These are phyloP conservation scores for Coemansia erecta DNA, from an alignment of 192 early-diverging fungal genomes.

Conservation along the genomic window DNA sequence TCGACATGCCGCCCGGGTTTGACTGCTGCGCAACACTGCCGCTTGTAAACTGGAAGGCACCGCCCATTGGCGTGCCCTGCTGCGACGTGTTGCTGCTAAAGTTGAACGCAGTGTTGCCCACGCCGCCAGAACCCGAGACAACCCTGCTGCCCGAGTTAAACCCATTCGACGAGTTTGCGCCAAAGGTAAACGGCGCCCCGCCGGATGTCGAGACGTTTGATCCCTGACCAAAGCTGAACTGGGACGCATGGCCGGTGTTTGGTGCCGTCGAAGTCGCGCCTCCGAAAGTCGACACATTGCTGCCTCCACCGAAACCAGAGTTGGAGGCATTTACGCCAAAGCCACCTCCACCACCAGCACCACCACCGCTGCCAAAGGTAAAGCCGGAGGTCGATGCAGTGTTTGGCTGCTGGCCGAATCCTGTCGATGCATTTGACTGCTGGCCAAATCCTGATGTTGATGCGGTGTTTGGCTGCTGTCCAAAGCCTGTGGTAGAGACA, in stretches of 20 bases:
- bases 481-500: conserved; percentile 4
- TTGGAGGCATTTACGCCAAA: conserved; percentile 19
- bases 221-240: conserved; percentile 35
- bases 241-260: conserved; percentile 9
- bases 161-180: background rate
- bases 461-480: background rate
- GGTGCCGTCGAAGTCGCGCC: conserved; percentile 5
- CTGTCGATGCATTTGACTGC: background rate
- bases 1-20: conserved; percentile 33
- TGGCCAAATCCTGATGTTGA: background rate
- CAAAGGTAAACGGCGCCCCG: conserved; percentile 28
- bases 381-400: conserved; percentile 8
- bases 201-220: conserved; percentile 6
- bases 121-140: conserved; percentile 8
- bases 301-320: conserved; percentile 18
- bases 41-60: conserved; percentile 34
- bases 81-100: conserved; percentile 41
- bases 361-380: conserved; percentile 21
- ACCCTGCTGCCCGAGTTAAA: conserved; percentile 10
- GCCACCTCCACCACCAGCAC: too few species aligned
- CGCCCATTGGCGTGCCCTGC: conserved; percentile 10
- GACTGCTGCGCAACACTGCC: conserved; percentile 38
- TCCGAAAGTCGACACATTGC: conserved; percentile 26
- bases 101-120: conserved; percentile 21
- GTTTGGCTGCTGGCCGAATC: conserved; percentile 9